phyloP scores from a whole-genome alignment of 768 basidiomycete species.

The Tephrocybe sp. region DNA sequence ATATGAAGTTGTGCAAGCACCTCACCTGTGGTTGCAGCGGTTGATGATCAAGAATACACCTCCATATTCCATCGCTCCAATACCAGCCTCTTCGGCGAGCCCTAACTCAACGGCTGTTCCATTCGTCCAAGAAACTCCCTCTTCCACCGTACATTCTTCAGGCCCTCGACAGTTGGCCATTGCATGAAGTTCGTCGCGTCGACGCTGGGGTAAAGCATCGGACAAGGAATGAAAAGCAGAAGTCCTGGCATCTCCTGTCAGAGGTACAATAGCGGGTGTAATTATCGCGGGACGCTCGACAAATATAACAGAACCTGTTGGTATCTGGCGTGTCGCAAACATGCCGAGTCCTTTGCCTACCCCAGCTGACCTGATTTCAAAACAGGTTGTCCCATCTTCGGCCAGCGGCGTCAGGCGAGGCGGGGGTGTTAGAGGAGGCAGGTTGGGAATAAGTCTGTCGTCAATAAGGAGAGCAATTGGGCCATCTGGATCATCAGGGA shows the following conservation, averaged over 20 bases:
- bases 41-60: constrained; percentile 40
- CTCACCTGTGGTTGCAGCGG: constrained; percentile 42
- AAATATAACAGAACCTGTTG: constrained; percentile 21
- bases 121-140: constrained; percentile 44
- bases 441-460: constrained; percentile 8
- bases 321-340: constrained; percentile 23
- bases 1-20: not conserved
- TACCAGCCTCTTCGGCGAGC: constrained; percentile 21
- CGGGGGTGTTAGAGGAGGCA: constrained; percentile 6
- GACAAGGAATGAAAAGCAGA: constrained; percentile 22
- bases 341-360: constrained; percentile 25
- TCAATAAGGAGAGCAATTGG: constrained; percentile 14
- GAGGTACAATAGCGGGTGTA: constrained; percentile 18
- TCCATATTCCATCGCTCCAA: constrained; percentile 32
- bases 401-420: constrained; percentile 4
- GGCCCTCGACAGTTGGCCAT: constrained; percentile 22
- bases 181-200: constrained; percentile 19
- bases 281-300: constrained; percentile 26
- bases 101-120: constrained; percentile 33
- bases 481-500: constrained; percentile 6
- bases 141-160: constrained; percentile 32
- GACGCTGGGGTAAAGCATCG: constrained; percentile 14
- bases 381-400: constrained; percentile 12
- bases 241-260: constrained; percentile 12
- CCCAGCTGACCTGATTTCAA: constrained; percentile 19